phyloP scores from a whole-genome alignment of 306 rosid species.

The Trifolium fragiferum region DNA sequence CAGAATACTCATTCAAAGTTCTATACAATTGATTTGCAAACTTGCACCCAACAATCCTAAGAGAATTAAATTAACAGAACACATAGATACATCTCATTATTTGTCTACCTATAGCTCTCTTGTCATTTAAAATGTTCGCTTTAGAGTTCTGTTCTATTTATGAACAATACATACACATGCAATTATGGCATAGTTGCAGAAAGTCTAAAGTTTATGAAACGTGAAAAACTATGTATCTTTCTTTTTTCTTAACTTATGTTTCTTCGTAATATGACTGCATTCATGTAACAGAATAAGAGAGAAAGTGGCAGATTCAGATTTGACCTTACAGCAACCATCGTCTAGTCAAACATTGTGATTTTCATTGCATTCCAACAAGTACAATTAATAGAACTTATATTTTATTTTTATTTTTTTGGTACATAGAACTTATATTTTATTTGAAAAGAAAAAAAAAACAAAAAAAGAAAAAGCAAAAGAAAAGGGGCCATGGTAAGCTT shows the following conservation, averaged over 20 bases:
- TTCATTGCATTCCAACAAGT: constrained; percentile 12
- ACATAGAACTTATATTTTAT: too few relatives aligned
- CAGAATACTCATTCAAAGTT: constrained; percentile 26
- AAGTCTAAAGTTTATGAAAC: constrained; percentile 2
- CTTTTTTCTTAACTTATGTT: neutral
- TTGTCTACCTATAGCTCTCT: constrained; percentile 13
- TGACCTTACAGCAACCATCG: constrained; percentile 15
- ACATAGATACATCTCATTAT: neutral
- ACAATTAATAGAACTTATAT: constrained; percentile 20
- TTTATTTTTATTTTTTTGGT: too few relatives aligned
- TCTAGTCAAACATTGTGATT: constrained; percentile 29
- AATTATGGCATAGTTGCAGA: constrained; percentile 18
- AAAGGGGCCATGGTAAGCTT: constrained; percentile 21
- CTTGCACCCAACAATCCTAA: constrained; percentile 10
- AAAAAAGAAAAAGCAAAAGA: neutral
- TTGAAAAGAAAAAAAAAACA: neutral
- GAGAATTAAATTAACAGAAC: neutral
- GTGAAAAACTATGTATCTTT: constrained; percentile 10
- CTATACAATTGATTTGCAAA: neutral
- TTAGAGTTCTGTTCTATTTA: constrained; percentile 9
- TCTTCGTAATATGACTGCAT: constrained; percentile 6
- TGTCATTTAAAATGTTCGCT: constrained; percentile 13
- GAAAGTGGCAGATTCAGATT: constrained; percentile 28
- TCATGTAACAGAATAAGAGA: constrained; percentile 24
- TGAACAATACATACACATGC: constrained; percentile 8